Evolutionary conservation across 495 filamentous ascomycete species (phyloP), one percentile per base, ranked within the genome.

Genomic region (Neurospora pannonica): DNA sequence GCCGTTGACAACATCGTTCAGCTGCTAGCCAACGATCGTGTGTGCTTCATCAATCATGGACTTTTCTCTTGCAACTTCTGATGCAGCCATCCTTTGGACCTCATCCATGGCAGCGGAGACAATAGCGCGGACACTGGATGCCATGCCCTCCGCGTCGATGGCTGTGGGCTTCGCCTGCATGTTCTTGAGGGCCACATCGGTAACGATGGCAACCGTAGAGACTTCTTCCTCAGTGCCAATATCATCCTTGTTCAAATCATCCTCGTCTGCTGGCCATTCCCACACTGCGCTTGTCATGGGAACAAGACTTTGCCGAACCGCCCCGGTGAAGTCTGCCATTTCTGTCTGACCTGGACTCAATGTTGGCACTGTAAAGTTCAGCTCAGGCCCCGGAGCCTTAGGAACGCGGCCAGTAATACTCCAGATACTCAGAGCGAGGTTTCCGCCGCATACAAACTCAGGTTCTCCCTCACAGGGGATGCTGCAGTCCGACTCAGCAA

Each of bases 391-490:
- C 31, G 71, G n/a, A 34, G 39, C 74, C 34, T 67, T 76, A 7
- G 74, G 70, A 4, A 76, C 77, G 11, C 81, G 74, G 19, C 80
- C 77, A 73, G 83, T 79, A 10, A 80, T 77, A 62, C 78, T 84
- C 76, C 81, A 84, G 36, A 83, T 77, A 71, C 78, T 83, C 70
- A 87, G 74, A 62, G 83, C 78, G 73, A 80, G 74, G 15, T 71
- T 71, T 15, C 85, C 85, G 38, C 85, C 85, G 60, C 85, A 87
- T 8, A 74, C 78, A 76, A 83, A 78, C 4, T 71, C 75, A 2
- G 72, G n/a, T 71, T 84, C 83, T 42, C 83, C 84, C n/a, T 78
- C 77, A 74, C 85, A 86, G 5, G 83, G 75, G 70, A 79, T 81
- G 38, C 80, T 78, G 77, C 85, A 87, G 70, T 73, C 71, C 4